Evolutionary conservation across 1,284 basidiomycete species (phyloP), one percentile per base, ranked within the genome.

Genomic region (Ustilago sp.): DNA sequence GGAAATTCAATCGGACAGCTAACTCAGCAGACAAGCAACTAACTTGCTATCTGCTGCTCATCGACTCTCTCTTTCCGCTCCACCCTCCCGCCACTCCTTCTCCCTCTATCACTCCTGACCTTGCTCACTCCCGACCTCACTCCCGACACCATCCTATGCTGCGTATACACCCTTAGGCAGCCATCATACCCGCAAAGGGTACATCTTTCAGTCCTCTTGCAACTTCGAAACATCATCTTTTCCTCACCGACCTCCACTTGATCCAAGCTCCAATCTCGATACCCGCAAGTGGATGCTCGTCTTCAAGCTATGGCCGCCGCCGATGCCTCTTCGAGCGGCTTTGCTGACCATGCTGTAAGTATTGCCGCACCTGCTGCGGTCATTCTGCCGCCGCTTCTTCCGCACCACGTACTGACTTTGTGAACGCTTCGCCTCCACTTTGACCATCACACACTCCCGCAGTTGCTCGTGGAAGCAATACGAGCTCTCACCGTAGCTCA

Each of bases 401-500:
- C 11, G 19, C 32, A 48, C 34, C 32, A 50, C 36, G 8, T 55
- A n/a, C 64, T 61, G 58, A 60, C 43, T 28, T 17, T 8, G n/a
- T 39, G 28, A 45, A 13, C 13, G 9, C 34, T 28, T 13, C 11
- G 53, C 28, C 51, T 47, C 34, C 48, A 32, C 31, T 34, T 41
- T 13, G 32, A 23, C 23, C 41, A 19, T 28, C n/a, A 1, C 36
- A 8, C 23, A 28, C 23, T 5, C 19, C 32, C 32, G 34, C 56
- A 69, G 67, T 35, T 72, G 63, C 63, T 77, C 7, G 19, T 34
- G 13, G 74, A 69, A 12, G 56, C 67, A 13, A 75, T 82, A 50
- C 68, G 68, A 5, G 34, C 63, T 2, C 57, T 82, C n/a, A 82
- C 80, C 32, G 70, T 83, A 1, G 73, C 71, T 28, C 65, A 76